These are phyloP conservation scores for Fusarium proliferatum DNA, from an alignment of 2,329 filamentous ascomycete species.

Conservation along the genomic window DNA sequence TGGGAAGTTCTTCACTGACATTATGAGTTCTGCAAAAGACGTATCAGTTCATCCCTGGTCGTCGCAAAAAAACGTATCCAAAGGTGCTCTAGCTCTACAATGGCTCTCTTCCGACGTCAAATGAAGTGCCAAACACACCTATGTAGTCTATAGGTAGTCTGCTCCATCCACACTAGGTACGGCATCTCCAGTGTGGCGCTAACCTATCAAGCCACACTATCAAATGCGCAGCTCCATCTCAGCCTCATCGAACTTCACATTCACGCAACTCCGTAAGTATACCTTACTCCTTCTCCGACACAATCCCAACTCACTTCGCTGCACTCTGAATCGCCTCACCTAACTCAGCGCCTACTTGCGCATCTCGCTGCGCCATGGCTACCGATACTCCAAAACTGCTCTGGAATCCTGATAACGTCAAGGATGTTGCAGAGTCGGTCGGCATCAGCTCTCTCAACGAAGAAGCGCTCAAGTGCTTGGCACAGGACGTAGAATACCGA, in stretches of 20 bases:
- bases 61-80: too few species aligned
- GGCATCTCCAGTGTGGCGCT: conserved; percentile 7
- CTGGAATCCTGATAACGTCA: conserved; percentile 97
- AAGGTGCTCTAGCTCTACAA: too few species aligned
- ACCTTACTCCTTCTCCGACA: background rate
- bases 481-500: conserved; percentile 95
- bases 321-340: background rate
- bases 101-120: too few species aligned
- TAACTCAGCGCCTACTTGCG: background rate
- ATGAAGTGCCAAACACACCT: too few species aligned
- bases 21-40: too few species aligned
- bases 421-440: conserved; percentile 95
- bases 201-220: conserved; percentile 19
- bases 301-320: background rate
- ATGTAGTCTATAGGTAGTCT: too few species aligned
- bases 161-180: too few species aligned
- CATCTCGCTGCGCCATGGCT: conserved; percentile 47
- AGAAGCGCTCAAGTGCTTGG: conserved; percentile 86
- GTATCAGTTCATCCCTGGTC: too few species aligned
- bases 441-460: conserved; percentile 85
- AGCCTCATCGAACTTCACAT: conserved; percentile 29
- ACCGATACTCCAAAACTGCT: conserved; percentile 67
- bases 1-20: too few species aligned
- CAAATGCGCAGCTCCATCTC: background rate
- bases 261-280: background rate